Conservation (phyloP, 345 rosid species). For the Brassica juncea region DNA sequence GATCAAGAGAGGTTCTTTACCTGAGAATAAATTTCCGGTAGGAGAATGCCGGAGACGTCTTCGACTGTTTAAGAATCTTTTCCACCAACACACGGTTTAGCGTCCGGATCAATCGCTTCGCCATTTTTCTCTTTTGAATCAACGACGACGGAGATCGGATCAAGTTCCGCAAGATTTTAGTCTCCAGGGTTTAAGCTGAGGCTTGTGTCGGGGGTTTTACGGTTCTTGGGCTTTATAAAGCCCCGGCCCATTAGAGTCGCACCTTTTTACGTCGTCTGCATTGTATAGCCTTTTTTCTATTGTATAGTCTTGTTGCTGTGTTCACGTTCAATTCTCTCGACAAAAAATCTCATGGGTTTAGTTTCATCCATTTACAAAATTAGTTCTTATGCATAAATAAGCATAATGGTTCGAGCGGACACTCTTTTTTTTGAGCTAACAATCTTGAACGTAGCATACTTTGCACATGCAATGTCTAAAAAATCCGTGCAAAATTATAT, state of each 20-base stretch:
- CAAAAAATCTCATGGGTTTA: neutral
- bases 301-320: neutral
- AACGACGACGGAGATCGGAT: constrained; percentile 4
- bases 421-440: neutral
- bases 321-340: neutral
- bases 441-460: constrained; percentile 5
- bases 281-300: neutral
- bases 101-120: constrained; percentile 76
- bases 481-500: neutral
- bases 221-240: neutral
- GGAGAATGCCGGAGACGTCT: constrained; percentile 65
- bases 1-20: constrained; percentile 25
- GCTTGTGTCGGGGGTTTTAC: neutral
- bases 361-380: neutral
- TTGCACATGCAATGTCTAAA: constrained; percentile 23
- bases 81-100: constrained; percentile 73
- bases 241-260: constrained; percentile 14
- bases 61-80: constrained; percentile 68
- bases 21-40: constrained; percentile 69
- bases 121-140: constrained; percentile 46
- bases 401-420: neutral
- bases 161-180: neutral
- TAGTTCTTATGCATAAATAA: neutral
- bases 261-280: too few species aligned
- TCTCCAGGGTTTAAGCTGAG: constrained; percentile 32